These are phyloP conservation scores for Lactarius sanguifluus DNA, from an alignment of 768 basidiomycete genomes.

Conservation along the genomic window DNA sequence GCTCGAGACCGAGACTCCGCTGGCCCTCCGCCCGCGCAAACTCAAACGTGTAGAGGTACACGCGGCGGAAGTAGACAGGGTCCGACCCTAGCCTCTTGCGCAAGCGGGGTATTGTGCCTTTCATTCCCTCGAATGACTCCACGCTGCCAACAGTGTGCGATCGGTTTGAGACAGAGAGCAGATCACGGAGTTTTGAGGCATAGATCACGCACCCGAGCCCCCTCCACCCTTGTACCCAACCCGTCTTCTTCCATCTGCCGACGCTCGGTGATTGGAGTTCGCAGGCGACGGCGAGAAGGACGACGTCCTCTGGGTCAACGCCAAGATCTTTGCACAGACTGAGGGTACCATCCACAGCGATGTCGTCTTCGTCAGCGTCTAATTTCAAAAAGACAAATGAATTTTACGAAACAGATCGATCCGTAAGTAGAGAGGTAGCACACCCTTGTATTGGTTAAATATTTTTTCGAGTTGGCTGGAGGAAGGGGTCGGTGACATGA, in stretches of 20 bases:
- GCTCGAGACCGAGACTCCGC: constrained; percentile 71
- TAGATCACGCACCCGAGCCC: constrained; percentile 52
- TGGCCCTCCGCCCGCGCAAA: constrained; percentile 77
- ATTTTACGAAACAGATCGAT: neutral
- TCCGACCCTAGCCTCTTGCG: constrained; percentile 62
- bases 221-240: constrained; percentile 85
- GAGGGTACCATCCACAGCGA: constrained; percentile 79
- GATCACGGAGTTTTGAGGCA: neutral
- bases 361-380: constrained; percentile 63
- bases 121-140: constrained; percentile 66
- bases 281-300: constrained; percentile 77
- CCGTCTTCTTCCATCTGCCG: constrained; percentile 66
- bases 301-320: constrained; percentile 78
- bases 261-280: constrained; percentile 75
- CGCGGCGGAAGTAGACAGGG: constrained; percentile 66
- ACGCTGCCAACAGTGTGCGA: constrained; percentile 42
- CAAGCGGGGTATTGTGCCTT: constrained; percentile 51
- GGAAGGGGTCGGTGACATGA: constrained; percentile 26
- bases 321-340: constrained; percentile 66
- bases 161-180: neutral
- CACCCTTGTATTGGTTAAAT: constrained; percentile 48
- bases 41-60: constrained; percentile 80
- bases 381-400: neutral
- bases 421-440: constrained; percentile 14
- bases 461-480: constrained; percentile 41